Percentiles rank a stretch among this genome's conserved stretches.
Conservation (phyloP, 129 eudicot species). For the Solidago caesia region DNA sequence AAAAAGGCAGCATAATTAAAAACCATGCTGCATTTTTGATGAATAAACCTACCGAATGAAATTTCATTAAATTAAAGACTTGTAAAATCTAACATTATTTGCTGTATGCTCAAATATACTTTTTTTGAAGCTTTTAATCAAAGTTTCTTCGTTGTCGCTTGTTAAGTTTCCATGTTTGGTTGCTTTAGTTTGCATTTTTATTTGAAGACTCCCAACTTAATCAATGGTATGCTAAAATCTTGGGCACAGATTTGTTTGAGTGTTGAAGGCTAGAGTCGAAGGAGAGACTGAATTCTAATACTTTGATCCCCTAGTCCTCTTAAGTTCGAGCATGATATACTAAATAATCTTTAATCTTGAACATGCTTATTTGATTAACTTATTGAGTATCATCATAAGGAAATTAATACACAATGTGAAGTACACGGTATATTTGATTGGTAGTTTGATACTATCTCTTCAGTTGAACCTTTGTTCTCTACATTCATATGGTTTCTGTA, state of each 20-base stretch:
- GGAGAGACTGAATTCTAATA: background rate
- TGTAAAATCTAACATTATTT: background rate
- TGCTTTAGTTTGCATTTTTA: background rate
- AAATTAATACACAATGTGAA: background rate
- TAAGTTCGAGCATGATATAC: too few species aligned
- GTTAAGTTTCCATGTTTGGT: background rate
- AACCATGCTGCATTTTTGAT: constrained; percentile 5
- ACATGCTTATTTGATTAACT: background rate
- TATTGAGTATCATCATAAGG: background rate
- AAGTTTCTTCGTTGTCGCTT: background rate
- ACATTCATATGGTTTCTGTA: background rate
- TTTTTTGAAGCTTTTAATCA: background rate
- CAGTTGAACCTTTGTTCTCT: background rate
- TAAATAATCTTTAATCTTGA: background rate
- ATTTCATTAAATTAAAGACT: background rate
- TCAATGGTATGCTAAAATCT: background rate
- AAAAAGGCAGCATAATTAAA: background rate
- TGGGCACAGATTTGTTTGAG: background rate
- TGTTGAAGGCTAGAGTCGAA: background rate
- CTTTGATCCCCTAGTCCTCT: too few species aligned
- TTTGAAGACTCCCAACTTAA: background rate
- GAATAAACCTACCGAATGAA: background rate
- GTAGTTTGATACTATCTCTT: background rate
- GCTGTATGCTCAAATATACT: too few species aligned
- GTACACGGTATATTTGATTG: background rate